Base-by-base conservation (phyloP, 2,329 filamentous ascomycete genomes). In the Ceratocystis smalleyi region DNA sequence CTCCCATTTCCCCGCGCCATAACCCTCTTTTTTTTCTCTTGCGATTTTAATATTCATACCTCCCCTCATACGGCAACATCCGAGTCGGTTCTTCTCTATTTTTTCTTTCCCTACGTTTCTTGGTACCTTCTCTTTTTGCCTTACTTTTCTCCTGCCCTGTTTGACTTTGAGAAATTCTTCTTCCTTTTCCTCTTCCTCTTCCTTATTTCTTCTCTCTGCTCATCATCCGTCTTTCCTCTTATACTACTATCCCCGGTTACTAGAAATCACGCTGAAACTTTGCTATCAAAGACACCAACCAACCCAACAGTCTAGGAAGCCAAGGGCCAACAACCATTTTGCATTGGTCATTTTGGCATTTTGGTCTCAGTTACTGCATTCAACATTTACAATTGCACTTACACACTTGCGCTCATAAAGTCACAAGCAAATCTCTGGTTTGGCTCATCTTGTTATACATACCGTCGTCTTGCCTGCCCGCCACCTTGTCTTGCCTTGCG, bases 141-240 rank as follows among this genome's bases (percentile, higher is more conserved):
- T 45, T 61, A 45, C 43, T 62, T 32, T 62, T 35, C 61, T 55
- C 45, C 51, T 63, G 30, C 32, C 7, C 30, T 54, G 8, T 43
- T 57, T 40, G 35, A 5, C 35, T 40, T 40, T 1, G 35, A 40
- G 35, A 40, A 24, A 43, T 27, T 27, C 47, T 55, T 55, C 17
- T 57, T 7, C 12, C 57, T 54, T 19, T 61, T 65, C 32, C 30
- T 60, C 22, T 8, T 30, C 35, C 17, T 62, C 24, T 62, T 15
- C 49, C 32, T 40, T 60, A n/a, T 35, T 22, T 45, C 51, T 35
- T 19, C 54, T 47, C 22, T 57, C 32, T 59, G 5, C 40, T 24
- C 8, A 32, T 51, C 32, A 35, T 19, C 22, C 35, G 7, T 64
- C 27, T 45, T 59, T 43, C 19, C 35, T 63, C 19, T 59, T 43